Conservation (phyloP, 2,329 filamentous ascomycete species). For the Decorospora gaudefroyi region DNA sequence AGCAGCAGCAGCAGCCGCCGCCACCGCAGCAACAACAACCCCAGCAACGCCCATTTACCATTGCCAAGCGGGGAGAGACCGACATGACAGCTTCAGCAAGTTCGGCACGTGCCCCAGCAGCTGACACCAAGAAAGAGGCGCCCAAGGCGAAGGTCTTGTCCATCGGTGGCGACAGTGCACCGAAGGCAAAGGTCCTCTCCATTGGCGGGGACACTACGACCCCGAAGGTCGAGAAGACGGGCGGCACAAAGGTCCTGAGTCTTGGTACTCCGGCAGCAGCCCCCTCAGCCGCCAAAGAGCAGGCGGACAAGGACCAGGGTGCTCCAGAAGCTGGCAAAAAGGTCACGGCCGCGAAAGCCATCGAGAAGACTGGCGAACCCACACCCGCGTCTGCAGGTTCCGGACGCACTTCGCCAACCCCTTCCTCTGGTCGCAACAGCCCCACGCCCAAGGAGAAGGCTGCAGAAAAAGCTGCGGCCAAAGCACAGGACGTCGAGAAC, state of each 20-base stretch:
- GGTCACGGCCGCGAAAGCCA: constrained; percentile 82
- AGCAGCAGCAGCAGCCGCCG: constrained; percentile 48
- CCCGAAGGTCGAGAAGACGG: constrained; percentile 59
- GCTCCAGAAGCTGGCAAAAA: constrained; percentile 75
- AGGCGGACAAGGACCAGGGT: constrained; percentile 50
- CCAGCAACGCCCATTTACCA: constrained; percentile 61
- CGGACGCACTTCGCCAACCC: constrained; percentile 78
- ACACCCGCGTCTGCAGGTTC: constrained; percentile 55
- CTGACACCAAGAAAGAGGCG: constrained; percentile 48
- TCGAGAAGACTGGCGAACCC: constrained; percentile 83
- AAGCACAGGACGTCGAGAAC: constrained; percentile 81
- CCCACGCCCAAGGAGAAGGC: constrained; percentile 66
- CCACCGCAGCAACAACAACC: too few relatives aligned
- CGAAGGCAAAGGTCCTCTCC: constrained; percentile 64
- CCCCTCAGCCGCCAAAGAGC: constrained; percentile 56
- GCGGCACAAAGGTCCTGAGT: constrained; percentile 71
- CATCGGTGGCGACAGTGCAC: constrained; percentile 61
- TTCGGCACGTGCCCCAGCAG: constrained; percentile 48
- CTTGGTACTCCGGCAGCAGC: constrained; percentile 63
- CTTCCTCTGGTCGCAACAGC: constrained; percentile 82
- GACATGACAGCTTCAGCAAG: constrained; percentile 56
- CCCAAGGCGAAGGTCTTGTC: constrained; percentile 67
- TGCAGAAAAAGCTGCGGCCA: constrained; percentile 63
- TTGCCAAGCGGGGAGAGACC: constrained; percentile 64
- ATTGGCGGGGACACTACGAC: constrained; percentile 60